Percentiles rank a stretch among this genome's conserved stretches.
These are phyloP conservation scores for Apiotrichum montevideense DNA, from an alignment of 1,284 basidiomycete genomes.

Conservation along the genomic window DNA sequence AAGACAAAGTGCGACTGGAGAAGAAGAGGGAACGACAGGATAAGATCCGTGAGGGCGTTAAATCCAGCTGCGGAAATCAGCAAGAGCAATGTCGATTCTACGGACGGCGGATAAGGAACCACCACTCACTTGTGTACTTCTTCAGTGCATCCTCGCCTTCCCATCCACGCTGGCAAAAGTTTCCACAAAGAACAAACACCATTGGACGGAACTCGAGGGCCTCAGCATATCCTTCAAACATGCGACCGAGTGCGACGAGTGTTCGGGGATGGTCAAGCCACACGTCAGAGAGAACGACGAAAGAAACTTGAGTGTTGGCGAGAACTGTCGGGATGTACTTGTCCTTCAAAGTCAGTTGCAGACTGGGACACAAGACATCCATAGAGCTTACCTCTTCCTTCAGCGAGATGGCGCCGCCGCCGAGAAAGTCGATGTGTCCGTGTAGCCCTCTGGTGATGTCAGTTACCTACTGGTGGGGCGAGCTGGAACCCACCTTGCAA, in stretches of 20 bases:
- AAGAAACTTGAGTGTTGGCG: slow-evolving; percentile 60
- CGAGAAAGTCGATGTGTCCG: slow-evolving; percentile 91
- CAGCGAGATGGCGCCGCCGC: slow-evolving; percentile 80
- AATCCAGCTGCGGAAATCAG: slow-evolving; percentile 61
- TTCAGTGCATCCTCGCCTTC: slow-evolving; percentile 71
- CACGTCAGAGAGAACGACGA: slow-evolving; percentile 88
- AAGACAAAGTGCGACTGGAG: slow-evolving; percentile 82
- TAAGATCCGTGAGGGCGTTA: slow-evolving; percentile 74
- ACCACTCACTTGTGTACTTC: slow-evolving; percentile 67
- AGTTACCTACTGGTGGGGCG: neutral
- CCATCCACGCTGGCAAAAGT: slow-evolving; percentile 81
- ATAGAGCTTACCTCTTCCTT: slow-evolving; percentile 72
- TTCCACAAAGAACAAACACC: slow-evolving; percentile 87
- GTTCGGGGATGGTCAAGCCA: slow-evolving; percentile 74
- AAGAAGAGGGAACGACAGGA: slow-evolving; percentile 73
- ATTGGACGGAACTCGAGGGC: slow-evolving; percentile 72
- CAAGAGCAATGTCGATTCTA: neutral
- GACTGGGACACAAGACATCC: too few species aligned
- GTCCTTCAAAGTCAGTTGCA: slow-evolving; percentile 23
- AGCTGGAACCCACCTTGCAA: slow-evolving; percentile 58
- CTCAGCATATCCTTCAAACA: slow-evolving; percentile 89
- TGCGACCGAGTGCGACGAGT: slow-evolving; percentile 66
- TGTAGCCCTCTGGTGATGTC: slow-evolving; percentile 63
- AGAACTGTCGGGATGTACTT: slow-evolving; percentile 42
- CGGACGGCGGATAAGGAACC: neutral